These are phyloP conservation scores for Clonostachys chloroleuca DNA, from an alignment of 2,329 filamentous ascomycete genomes.

Conservation along the genomic window DNA sequence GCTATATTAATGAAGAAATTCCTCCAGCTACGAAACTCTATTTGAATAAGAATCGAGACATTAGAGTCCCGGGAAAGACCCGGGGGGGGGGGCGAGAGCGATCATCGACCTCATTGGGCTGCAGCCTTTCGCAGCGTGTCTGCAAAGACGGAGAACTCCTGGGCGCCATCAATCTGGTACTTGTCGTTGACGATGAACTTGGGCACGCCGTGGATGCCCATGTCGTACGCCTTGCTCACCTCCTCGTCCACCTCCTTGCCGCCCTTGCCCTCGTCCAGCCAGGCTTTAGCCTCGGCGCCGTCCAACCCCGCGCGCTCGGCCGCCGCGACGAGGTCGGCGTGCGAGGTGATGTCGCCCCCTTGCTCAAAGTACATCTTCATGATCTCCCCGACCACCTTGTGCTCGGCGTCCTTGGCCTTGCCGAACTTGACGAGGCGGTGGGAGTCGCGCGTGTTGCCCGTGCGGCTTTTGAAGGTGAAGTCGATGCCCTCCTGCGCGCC, in stretches of 20 bases:
- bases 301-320: slow-evolving; percentile 51
- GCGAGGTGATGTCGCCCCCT: slow-evolving; percentile 58
- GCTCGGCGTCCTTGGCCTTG: slow-evolving; percentile 46
- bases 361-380: slow-evolving; percentile 65
- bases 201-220: slow-evolving; percentile 63
- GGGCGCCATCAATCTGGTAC: slow-evolving; percentile 66
- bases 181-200: slow-evolving; percentile 68
- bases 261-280: slow-evolving; percentile 50
- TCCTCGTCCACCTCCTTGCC: slow-evolving; percentile 53
- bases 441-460: slow-evolving; percentile 74
- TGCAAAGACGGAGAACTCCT: slow-evolving; percentile 65
- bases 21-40: slow-evolving; percentile 3
- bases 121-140: slow-evolving; percentile 55
- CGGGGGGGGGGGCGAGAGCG: too few relatives aligned
- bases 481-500: slow-evolving; percentile 65
- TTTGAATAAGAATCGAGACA: not conserved
- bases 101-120: slow-evolving; percentile 1
- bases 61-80: too few relatives aligned
- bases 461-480: slow-evolving; percentile 67
- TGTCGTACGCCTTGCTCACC: slow-evolving; percentile 43
- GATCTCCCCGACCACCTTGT: slow-evolving; percentile 54
- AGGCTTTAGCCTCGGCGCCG: slow-evolving; percentile 42
- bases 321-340: slow-evolving; percentile 44
- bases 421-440: slow-evolving; percentile 73
- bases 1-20: not conserved